Percentiles rank a stretch among this genome's conserved stretches.
These are phyloP conservation scores for Lagenidium giganteum DNA, from an alignment of 352 stramenopile genomes.

Conservation along the genomic window DNA sequence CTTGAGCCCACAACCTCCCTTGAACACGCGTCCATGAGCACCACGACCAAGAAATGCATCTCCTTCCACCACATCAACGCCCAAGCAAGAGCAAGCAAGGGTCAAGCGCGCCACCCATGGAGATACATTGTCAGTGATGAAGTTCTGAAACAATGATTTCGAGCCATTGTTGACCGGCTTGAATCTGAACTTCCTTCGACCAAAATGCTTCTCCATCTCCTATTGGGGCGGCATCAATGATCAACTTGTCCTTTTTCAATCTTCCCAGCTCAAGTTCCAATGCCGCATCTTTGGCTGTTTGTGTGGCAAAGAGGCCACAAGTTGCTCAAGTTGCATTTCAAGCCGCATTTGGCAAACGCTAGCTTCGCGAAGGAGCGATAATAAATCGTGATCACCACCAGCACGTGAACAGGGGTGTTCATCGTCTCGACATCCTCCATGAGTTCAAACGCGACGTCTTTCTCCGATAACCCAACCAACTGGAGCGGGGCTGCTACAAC, in stretches of 20 bases:
- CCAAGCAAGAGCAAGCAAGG: slow-evolving; percentile 12
- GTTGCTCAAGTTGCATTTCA: slow-evolving; percentile 4
- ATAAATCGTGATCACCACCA: slow-evolving; percentile 8
- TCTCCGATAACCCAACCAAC: slow-evolving; percentile 5
- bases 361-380: too few relatives aligned
- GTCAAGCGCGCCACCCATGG: slow-evolving; percentile 16
- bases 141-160: slow-evolving; percentile 19
- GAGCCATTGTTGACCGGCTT: too few relatives aligned
- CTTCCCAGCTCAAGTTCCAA: slow-evolving; percentile 2
- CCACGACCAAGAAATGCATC: slow-evolving; percentile 23
- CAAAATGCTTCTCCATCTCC: slow-evolving; percentile 11
- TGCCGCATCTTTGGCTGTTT: slow-evolving; percentile 6
- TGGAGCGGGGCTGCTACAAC: slow-evolving; percentile 5
- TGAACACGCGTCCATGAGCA: slow-evolving; percentile 12
- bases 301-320: slow-evolving; percentile 5
- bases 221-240: slow-evolving; percentile 4
- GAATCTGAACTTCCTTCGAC: slow-evolving; percentile 8
- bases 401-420: slow-evolving; percentile 12
- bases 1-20: slow-evolving; percentile 18
- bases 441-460: slow-evolving; percentile 4
- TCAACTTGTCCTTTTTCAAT: slow-evolving; percentile 10
- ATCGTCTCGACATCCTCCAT: slow-evolving; percentile 9
- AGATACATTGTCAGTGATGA: slow-evolving; percentile 17
- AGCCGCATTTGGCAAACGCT: too few relatives aligned
- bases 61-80: slow-evolving; percentile 19